Base-by-base conservation (phyloP, 2,329 filamentous ascomycete species). In the Aspergillus fumigatus region DNA sequence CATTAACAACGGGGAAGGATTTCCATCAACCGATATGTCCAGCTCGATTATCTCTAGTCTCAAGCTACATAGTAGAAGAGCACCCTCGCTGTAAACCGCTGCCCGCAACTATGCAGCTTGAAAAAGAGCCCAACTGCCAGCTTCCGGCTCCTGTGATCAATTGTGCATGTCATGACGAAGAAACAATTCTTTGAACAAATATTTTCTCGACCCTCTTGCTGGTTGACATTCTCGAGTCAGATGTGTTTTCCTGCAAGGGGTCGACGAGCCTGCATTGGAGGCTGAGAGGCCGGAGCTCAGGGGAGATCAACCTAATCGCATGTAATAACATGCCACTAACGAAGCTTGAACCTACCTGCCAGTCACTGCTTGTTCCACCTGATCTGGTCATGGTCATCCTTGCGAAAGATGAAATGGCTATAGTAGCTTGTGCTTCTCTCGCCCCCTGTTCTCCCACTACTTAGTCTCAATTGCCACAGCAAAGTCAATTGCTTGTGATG, bases 241-340 rank as follows among this genome's bases (percentile, higher is more conserved):
- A n/a, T 25, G 14, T 58, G 26, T 51, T 52, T 38, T 27, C 41
- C 53, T 56, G 53, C 53, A 58, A 58, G 56, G 56, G 56, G 50
- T 23, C 41, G 25, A 14, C 6, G 27, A 29, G 11, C 32, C 35
- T 27, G 27, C 23, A 43, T 25, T 21, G 21, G 11, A 27, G 25
- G 35, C 21, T 45, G 4, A 45, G 21, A 23, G 11, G 32, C 32
- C 14, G n/a, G 32, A 38, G 32, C 32, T 7, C 32, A 38, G 32
- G 32, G 32, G 14, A 38, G 4, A 38, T 38, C 14, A 17, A 38
- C 14, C 32, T 38, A 17, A 38, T 38, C 2, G 32, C 14, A 38
- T 17, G 32, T 17, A 38, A 38, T 17, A 38, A 6, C 14, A 38
- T 17, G 32, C 14, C 14, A 38, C 14, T 38, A 2, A 7, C 14